Percentiles rank a stretch among this genome's conserved stretches.
Conservation (phyloP, 23 red algal species). For the Agarophyton chilense region DNA sequence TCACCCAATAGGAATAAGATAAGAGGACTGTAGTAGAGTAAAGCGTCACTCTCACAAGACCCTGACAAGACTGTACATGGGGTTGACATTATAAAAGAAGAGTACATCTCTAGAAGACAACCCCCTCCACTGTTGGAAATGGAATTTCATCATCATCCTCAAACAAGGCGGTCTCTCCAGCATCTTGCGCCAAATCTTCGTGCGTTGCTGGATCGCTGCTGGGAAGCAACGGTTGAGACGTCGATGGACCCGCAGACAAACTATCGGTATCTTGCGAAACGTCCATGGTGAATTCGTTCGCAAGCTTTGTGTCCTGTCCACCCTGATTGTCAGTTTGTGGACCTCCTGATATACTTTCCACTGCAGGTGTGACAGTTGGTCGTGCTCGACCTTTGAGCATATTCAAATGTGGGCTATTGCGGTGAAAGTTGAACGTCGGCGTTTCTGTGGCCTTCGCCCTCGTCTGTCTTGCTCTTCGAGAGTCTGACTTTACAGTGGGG, state of each 20-base stretch:
- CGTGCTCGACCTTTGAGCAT: background rate
- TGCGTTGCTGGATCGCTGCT: background rate
- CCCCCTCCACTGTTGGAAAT: background rate
- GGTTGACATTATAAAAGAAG: too few species aligned
- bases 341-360: background rate
- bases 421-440: conserved; percentile 3
- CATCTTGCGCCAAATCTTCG: background rate
- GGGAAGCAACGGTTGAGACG: background rate
- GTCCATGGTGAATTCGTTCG: background rate
- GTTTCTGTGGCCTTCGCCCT: background rate
- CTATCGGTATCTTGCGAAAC: background rate
- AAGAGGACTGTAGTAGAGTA: too few species aligned
- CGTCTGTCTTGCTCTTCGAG: background rate
- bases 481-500: background rate
- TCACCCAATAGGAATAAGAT: too few species aligned
- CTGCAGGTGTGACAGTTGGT: background rate
- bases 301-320: background rate
- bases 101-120: background rate
- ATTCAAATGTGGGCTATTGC: background rate
- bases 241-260: background rate
- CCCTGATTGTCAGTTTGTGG: background rate
- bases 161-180: background rate
- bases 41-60: too few species aligned
- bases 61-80: too few species aligned
- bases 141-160: conserved; percentile 1